These are phyloP conservation scores for Brettanomyces nanus DNA, from an alignment of 805 yeast genomes.

Conservation along the genomic window DNA sequence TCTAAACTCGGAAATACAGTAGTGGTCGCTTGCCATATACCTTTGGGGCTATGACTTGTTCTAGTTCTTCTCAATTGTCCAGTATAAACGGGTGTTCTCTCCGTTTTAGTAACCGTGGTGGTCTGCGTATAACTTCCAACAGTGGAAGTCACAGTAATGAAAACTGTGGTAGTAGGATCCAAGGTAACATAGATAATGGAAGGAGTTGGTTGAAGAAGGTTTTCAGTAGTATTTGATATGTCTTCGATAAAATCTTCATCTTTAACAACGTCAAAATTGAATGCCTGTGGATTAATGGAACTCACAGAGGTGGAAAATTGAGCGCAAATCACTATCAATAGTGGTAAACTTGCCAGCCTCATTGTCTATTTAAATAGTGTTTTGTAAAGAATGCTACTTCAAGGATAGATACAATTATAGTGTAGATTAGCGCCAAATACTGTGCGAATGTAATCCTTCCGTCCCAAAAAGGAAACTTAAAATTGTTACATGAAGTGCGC, in stretches of 20 bases:
- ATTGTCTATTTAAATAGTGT: no score
- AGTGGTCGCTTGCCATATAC: no score
- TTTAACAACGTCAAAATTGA: not conserved
- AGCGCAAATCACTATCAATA: no score
- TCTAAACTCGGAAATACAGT: no score
- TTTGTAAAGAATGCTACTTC: no score
- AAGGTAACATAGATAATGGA: slow-evolving; percentile 16
- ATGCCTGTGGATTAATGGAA: not conserved
- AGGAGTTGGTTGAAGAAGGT: not conserved
- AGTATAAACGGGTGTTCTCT: slow-evolving; percentile 2
- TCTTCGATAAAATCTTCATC: not conserved
- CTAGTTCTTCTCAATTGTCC: no score
- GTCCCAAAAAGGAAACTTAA: no score
- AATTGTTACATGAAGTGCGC: no score
- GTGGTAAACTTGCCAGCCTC: not conserved
- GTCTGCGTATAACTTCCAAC: slow-evolving; percentile 2
- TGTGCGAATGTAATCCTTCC: no score
- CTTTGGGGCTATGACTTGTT: no score
- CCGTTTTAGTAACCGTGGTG: not conserved
- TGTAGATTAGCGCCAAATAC: no score
- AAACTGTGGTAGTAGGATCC: slow-evolving; percentile 16
- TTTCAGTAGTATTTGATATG: not conserved
- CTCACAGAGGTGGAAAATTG: not conserved
- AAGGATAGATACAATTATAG: no score
- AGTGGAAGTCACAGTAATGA: slow-evolving; percentile 20